A percentile compares a stretch with the other conserved stretches of the same genome.
These are phyloP conservation scores for Lithocarpus polystachyus DNA, from an alignment of 306 rosid species.

Conservation along the genomic window DNA sequence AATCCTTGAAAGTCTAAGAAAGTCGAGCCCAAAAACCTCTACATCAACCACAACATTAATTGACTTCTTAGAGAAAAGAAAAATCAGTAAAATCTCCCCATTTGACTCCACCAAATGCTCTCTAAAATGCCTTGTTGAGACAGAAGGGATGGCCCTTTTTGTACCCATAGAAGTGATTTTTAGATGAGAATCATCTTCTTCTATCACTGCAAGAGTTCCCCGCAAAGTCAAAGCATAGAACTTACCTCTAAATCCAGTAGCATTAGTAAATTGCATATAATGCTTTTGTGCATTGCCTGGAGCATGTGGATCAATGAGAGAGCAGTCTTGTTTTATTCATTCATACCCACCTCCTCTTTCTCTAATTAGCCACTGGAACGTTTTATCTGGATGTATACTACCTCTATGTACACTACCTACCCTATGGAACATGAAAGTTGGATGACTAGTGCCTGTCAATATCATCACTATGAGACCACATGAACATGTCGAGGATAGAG, in stretches of 20 bases:
- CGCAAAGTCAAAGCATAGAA: constrained; percentile 5
- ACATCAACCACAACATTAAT: too few relatives aligned
- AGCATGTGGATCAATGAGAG: constrained; percentile 4
- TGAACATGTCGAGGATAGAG: constrained; percentile 15
- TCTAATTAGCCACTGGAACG: background rate
- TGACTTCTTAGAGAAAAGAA: too few relatives aligned
- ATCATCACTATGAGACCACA: background rate
- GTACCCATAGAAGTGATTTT: too few relatives aligned
- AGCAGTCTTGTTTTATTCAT: constrained; percentile 23
- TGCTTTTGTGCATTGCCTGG: background rate
- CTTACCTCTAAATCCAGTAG: constrained; percentile 16
- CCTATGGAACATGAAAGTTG: constrained; percentile 6
- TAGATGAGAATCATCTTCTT: background rate
- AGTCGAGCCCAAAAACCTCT: too few relatives aligned
- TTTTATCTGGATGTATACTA: constrained; percentile 8
- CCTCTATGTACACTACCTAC: background rate
- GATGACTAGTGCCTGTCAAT: constrained; percentile 15
- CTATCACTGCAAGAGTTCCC: constrained; percentile 10
- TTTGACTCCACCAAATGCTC: too few relatives aligned
- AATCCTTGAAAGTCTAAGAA: constrained; percentile 12
- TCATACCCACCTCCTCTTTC: background rate
- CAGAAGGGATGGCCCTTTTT: too few relatives aligned
- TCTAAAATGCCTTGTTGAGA: too few relatives aligned
- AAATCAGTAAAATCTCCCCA: too few relatives aligned
- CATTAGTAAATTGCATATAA: constrained; percentile 22